A percentile compares a stretch with the other conserved stretches of the same genome.
phyloP scores from a whole-genome alignment of 1,284 basidiomycete species.

The Cutaneotrichosporon cyanovorans region DNA sequence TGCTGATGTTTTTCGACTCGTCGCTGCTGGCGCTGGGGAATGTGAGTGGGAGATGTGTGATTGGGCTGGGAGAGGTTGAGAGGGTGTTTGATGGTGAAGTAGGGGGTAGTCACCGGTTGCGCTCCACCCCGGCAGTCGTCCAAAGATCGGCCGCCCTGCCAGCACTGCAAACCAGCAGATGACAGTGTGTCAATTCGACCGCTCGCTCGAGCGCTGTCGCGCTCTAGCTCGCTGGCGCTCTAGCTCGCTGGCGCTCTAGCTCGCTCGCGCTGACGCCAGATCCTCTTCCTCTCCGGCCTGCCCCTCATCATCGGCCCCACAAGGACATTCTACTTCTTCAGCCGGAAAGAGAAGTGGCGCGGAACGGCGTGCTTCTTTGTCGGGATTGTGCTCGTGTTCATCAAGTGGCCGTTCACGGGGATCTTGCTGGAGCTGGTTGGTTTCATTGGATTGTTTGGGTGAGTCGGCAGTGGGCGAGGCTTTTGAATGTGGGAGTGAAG shows the following conservation, averaged over 20 bases:
- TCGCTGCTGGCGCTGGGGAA: constrained; percentile 95
- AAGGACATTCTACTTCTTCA: constrained; percentile 98
- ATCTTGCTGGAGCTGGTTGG: constrained; percentile 92
- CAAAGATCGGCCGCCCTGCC: too few relatives aligned
- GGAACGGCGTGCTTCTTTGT: constrained; percentile 89
- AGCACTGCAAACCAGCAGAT: too few relatives aligned
- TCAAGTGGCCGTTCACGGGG: constrained; percentile 90
- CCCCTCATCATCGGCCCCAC: constrained; percentile 91
- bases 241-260: too few relatives aligned
- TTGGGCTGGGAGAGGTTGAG: background rate
- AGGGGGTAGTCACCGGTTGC: too few relatives aligned
- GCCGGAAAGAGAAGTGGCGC: constrained; percentile 87
- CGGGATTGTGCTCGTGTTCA: constrained; percentile 60
- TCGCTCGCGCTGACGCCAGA: constrained; percentile 50
- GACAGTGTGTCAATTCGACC: background rate
- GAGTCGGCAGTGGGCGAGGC: constrained; percentile 38
- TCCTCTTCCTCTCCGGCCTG: constrained; percentile 84
- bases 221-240: background rate
- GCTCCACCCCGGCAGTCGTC: too few relatives aligned
- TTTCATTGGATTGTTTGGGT: constrained; percentile 97
- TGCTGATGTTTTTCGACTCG: constrained; percentile 94
- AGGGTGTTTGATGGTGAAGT: too few relatives aligned
- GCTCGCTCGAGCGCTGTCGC: background rate
- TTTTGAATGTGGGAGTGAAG: too few relatives aligned
- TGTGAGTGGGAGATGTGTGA: constrained; percentile 49